Conservation (phyloP, 345 rosid genomes). For the Euphorbia peplus region DNA sequence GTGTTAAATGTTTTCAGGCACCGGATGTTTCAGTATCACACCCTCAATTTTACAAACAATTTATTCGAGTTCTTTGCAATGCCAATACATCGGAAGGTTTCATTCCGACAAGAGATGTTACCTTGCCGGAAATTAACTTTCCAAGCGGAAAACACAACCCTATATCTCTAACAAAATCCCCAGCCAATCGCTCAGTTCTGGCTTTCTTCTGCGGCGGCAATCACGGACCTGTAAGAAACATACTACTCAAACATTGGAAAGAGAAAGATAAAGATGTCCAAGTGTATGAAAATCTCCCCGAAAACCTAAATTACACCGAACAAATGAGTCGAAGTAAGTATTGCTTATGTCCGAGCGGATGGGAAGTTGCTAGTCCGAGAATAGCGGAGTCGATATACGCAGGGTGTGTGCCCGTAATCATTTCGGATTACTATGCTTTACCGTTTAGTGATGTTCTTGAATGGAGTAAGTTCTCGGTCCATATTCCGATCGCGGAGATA, state of each 20-base stretch:
- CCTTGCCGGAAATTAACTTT: slow-evolving; percentile 53
- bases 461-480: slow-evolving; percentile 48
- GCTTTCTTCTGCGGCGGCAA: slow-evolving; percentile 68
- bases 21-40: slow-evolving; percentile 48
- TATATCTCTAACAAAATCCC: slow-evolving; percentile 9
- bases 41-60: slow-evolving; percentile 48
- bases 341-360: slow-evolving; percentile 67
- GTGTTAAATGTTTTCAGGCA: slow-evolving; percentile 34
- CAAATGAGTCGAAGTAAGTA: slow-evolving; percentile 47
- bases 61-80: slow-evolving; percentile 68
- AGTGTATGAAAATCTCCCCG: slow-evolving; percentile 47
- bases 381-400: slow-evolving; percentile 43
- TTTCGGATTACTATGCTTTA: slow-evolving; percentile 42
- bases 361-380: slow-evolving; percentile 71
- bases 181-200: slow-evolving; percentile 39
- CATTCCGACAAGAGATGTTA: slow-evolving; percentile 50
- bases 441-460: slow-evolving; percentile 64
- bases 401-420: slow-evolving; percentile 58
- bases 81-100: slow-evolving; percentile 78
- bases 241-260: slow-evolving; percentile 57
- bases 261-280: slow-evolving; percentile 50
- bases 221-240: slow-evolving; percentile 52
- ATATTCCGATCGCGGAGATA: slow-evolving; percentile 36
- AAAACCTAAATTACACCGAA: slow-evolving; percentile 31
- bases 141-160: slow-evolving; percentile 23